Conservation (phyloP, 2,329 filamentous ascomycete species). For the Pseudogymnoascus sp. region DNA sequence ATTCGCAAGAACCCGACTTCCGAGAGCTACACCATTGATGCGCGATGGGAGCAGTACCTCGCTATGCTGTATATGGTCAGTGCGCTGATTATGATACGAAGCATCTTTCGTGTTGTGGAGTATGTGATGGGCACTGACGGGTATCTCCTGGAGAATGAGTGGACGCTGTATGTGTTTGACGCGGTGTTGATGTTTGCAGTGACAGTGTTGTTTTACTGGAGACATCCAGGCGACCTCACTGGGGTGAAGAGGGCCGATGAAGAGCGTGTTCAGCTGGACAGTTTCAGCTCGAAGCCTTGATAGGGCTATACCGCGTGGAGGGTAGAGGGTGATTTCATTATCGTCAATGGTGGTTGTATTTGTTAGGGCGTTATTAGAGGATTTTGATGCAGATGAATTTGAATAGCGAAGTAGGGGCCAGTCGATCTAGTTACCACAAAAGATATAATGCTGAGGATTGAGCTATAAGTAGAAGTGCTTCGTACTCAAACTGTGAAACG, state of each 20-base stretch:
- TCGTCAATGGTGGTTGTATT: background rate
- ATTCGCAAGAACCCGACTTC: slow-evolving; percentile 16
- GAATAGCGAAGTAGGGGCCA: background rate
- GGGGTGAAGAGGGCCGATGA: background rate
- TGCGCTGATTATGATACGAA: slow-evolving; percentile 39
- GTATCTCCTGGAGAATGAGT: slow-evolving; percentile 36
- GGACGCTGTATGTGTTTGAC: slow-evolving; percentile 40
- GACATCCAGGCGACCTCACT: slow-evolving; percentile 26
- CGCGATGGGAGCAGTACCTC: slow-evolving; percentile 32
- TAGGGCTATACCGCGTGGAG: background rate
- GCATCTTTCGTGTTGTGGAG: slow-evolving; percentile 41
- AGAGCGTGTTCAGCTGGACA: background rate
- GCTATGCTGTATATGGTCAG: slow-evolving; percentile 36
- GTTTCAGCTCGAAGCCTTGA: background rate
- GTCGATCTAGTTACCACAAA: background rate
- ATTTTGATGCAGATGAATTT: background rate
- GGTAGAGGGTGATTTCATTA: background rate
- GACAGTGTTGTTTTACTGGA: slow-evolving; percentile 29
- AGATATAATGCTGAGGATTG: background rate
- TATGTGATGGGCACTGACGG: slow-evolving; percentile 38
- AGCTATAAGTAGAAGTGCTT: background rate
- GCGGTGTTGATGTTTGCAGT: slow-evolving; percentile 35
- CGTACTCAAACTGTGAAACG: background rate
- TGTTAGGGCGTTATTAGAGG: background rate
- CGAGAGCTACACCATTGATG: slow-evolving; percentile 10